Conservation (phyloP, 1,139 yeast species). For the Yamadazyma triangularis region DNA sequence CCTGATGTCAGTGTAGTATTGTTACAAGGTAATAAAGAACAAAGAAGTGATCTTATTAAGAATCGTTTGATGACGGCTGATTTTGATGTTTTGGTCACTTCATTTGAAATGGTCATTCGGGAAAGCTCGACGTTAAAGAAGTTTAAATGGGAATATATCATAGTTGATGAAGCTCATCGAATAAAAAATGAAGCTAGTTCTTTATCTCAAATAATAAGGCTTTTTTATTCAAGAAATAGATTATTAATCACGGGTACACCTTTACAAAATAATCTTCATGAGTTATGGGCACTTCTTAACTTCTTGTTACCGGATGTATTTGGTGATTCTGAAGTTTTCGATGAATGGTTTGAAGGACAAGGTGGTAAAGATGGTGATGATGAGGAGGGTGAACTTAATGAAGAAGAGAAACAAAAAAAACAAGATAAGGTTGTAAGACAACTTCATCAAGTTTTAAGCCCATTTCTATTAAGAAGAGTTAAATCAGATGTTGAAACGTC, state of each 20-base stretch:
- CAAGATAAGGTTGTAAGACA: constrained; percentile 82
- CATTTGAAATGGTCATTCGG: constrained; percentile 88
- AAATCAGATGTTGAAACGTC: constrained; percentile 93
- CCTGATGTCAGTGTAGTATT: constrained; percentile 90
- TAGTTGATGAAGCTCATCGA: constrained; percentile 96
- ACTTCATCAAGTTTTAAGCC: constrained; percentile 78
- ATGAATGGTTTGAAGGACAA: constrained; percentile 71
- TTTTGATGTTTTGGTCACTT: constrained; percentile 85
- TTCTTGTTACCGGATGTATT: constrained; percentile 92
- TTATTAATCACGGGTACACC: constrained; percentile 95
- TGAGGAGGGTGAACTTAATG: constrained; percentile 16
- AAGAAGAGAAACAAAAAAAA: constrained; percentile 41
- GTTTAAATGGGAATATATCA: constrained; percentile 88
- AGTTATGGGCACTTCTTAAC: constrained; percentile 90
- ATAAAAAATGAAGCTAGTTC: constrained; percentile 92
- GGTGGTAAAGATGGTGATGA: constrained; percentile 17
- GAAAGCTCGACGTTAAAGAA: constrained; percentile 80
- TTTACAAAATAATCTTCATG: constrained; percentile 88
- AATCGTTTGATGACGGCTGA: constrained; percentile 61
- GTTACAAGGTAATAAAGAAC: constrained; percentile 83
- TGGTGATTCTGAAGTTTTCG: constrained; percentile 84
- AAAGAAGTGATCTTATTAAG: constrained; percentile 58
- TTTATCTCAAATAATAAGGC: constrained; percentile 81
- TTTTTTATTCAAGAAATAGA: constrained; percentile 80
- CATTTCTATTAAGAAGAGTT: constrained; percentile 84